A percentile compares a stretch with the other conserved stretches of the same genome.
These are phyloP conservation scores for Beauveria brongniartii DNA, from an alignment of 2,329 filamentous ascomycete genomes.

Conservation along the genomic window DNA sequence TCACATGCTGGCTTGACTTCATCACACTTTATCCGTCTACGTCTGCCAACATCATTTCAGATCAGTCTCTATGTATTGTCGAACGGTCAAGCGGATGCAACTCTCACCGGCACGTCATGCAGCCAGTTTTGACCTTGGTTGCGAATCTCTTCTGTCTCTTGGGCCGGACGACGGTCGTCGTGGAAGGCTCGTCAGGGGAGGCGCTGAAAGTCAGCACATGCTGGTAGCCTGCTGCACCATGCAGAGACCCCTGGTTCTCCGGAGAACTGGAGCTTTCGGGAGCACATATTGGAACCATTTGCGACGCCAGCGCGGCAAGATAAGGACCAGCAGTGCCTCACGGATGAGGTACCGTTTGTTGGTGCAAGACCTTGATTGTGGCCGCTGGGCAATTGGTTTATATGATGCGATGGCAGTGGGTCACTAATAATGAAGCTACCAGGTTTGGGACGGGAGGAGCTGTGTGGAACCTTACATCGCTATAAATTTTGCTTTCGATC, in stretches of 20 bases:
- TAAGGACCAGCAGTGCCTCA: neutral
- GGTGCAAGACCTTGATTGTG: neutral
- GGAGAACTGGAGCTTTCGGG: neutral
- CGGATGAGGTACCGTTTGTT: neutral
- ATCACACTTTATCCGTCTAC: slow-evolving; percentile 6
- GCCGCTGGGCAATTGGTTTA: no score
- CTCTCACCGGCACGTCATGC: slow-evolving; percentile 8
- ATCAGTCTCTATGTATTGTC: neutral
- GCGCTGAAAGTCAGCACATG: neutral
- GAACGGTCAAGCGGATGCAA: neutral
- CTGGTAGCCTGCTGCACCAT: neutral
- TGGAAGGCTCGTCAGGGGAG: neutral
- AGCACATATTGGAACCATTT: neutral
- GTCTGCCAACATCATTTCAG: neutral
- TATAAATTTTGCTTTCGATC: no score
- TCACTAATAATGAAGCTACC: neutral
- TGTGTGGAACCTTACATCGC: no score
- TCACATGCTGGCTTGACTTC: slow-evolving; percentile 5
- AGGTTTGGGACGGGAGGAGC: no score
- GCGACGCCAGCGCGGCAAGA: neutral
- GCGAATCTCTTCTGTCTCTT: neutral
- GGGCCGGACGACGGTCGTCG: neutral
- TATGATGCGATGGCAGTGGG: neutral
- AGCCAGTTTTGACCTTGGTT: slow-evolving; percentile 3
- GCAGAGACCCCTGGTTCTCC: neutral